Evolutionary conservation across 805 yeast species (phyloP).

Genomic region (Hanseniaspora clermontiae): DNA sequence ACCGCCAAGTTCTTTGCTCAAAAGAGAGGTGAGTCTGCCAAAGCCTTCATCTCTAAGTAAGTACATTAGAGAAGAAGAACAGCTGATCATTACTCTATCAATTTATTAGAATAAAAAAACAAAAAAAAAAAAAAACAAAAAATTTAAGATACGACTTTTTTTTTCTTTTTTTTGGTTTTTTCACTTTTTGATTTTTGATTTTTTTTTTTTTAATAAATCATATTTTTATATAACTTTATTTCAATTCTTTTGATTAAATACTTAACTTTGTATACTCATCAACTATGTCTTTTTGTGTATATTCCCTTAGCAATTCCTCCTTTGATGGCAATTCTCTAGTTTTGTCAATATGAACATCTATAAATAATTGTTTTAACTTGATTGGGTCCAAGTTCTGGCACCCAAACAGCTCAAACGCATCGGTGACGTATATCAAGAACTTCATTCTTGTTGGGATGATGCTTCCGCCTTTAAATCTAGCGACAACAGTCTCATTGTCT

Average conservation of each 20-base stretch:
- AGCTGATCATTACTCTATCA: not conserved
- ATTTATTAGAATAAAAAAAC: not conserved
- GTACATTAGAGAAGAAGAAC: not conserved
- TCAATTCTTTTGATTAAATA: not conserved
- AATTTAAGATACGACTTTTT: not conserved
- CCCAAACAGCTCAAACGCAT: slow-evolving; percentile 21
- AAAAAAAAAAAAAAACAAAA: not conserved
- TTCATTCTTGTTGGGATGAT: slow-evolving; percentile 23
- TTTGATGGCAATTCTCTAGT: not conserved
- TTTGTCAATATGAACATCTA: slow-evolving; percentile 7
- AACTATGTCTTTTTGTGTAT: not conserved
- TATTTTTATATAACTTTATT: not conserved
- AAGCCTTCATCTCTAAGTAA: slow-evolving; percentile 16
- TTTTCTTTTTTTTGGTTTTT: not conserved
- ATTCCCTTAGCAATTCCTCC: not conserved
- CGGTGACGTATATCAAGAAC: slow-evolving; percentile 26
- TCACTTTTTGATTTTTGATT: not conserved
- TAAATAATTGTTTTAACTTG: slow-evolving; percentile 14
- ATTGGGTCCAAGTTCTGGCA: slow-evolving; percentile 21
- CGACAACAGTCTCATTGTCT: slow-evolving; percentile 15
- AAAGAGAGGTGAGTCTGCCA: slow-evolving; percentile 26
- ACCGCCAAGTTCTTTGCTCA: slow-evolving; percentile 34
- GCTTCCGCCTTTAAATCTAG: slow-evolving; percentile 13
- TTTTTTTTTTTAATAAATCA: not conserved
- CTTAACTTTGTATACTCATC: not conserved